These are phyloP conservation scores for Lathyrus oleraceus DNA, from an alignment of 306 rosid species.

Conservation along the genomic window DNA sequence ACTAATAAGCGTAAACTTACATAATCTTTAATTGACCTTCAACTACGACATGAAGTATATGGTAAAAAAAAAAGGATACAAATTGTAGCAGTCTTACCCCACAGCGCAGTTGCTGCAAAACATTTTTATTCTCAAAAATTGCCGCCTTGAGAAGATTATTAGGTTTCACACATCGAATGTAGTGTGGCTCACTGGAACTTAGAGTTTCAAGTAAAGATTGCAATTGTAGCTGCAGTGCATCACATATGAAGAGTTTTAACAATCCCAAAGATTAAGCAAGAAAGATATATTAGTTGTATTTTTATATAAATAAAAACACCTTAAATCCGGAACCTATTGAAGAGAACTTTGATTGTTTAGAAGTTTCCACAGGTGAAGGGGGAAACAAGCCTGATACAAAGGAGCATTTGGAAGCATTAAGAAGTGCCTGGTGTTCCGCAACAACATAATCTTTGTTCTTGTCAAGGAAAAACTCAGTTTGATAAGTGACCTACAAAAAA, in stretches of 20 bases:
- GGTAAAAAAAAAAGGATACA: constrained; percentile 25
- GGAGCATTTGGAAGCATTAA: constrained; percentile 76
- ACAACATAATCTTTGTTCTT: constrained; percentile 99
- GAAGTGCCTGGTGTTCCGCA: constrained; percentile 95
- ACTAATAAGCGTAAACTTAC: constrained; percentile 29
- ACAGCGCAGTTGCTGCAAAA: constrained; percentile 89
- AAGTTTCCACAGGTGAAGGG: constrained; percentile 78
- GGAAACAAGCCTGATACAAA: constrained; percentile 80
- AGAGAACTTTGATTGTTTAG: constrained; percentile 94
- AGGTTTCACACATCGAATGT: constrained; percentile 99
- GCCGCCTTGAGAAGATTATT: constrained; percentile 93
- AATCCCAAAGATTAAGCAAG: constrained; percentile 34
- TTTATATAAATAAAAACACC: constrained; percentile 8
- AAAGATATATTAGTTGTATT: neutral
- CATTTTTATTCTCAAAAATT: constrained; percentile 87
- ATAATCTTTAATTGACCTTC: constrained; percentile 21
- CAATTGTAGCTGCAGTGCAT: constrained; percentile 97
- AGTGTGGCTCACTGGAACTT: constrained; percentile 92
- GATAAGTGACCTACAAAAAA: constrained; percentile 83
- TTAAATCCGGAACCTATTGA: constrained; percentile 97
- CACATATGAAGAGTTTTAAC: constrained; percentile 34
- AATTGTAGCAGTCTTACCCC: constrained; percentile 70
- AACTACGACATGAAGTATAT: constrained; percentile 21
- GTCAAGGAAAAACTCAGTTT: constrained; percentile 96
- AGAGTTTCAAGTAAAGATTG: constrained; percentile 90